Evolutionary conservation across 2,329 filamentous ascomycete genomes (phyloP), one percentile per base, ranked within the genome.

Genomic region (Fusarium xyrophilum): DNA sequence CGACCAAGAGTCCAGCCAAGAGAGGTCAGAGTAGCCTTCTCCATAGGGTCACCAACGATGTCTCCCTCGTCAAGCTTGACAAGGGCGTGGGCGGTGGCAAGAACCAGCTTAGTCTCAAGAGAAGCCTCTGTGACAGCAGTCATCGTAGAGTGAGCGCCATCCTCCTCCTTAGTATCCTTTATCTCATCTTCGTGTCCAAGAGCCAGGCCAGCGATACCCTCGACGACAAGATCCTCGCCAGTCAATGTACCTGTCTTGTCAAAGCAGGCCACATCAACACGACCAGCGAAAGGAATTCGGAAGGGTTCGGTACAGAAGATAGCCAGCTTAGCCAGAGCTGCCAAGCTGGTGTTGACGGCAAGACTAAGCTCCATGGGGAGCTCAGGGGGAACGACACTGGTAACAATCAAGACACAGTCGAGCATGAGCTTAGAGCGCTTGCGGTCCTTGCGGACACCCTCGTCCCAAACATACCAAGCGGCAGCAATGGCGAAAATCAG

Each of bases 251-350:
- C 96, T 15, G 96, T 99, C 85, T 99, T 99, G 81, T 99, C 96
- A 71, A 99, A 99, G 82, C 96, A 99, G 67, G 96, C 94, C 56
- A 99, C 87, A 78, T 99, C 96, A 63, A 99, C 92, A 68, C 96
- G 92, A 33, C 96, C 96, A 70, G 94, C 96, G 73, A 92, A 98
- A 1, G 96, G 96, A 74, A 99, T 99, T 59, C 96, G 91, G 88
- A 99, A 99, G 30, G 96, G 96, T 79, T 99, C 96, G 4, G 96
- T 99, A 78, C 96, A 99, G 84, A 97, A 99, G 74, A 99, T 99
- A 64, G 96, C 96, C 73, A 91, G 95, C 79, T 95, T 96, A 81
- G 94, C 96, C 38, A 99, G 84, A 30, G 96, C 95, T 51, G 96
- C 94, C 79, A 99, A 83, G 85, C 93, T 97, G 15, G 96, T 99